Evolutionary conservation across 345 rosid species (phyloP).

Genomic region (Fremontodendron californicum): DNA sequence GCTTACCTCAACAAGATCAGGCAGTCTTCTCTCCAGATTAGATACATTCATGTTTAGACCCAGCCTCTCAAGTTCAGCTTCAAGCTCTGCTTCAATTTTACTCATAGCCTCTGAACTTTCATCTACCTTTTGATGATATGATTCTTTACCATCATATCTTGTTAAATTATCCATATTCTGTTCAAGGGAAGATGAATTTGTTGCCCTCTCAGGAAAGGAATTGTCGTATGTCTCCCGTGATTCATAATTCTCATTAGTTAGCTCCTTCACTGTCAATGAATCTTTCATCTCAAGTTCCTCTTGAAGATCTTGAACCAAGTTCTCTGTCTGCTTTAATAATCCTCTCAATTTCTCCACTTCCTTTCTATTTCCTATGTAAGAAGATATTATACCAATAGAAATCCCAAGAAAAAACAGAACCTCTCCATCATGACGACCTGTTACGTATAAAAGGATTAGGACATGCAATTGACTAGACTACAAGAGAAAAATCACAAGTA

Average conservation of each 20-base stretch:
- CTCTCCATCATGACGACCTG: conserved; percentile 48
- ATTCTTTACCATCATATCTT: conserved; percentile 24
- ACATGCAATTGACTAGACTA: not conserved
- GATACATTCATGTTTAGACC: conserved; percentile 57
- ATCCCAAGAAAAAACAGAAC: conserved; percentile 62
- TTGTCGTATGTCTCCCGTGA: conserved; percentile 28
- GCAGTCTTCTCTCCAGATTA: conserved; percentile 37
- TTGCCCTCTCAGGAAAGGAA: conserved; percentile 25
- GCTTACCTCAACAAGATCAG: conserved; percentile 57
- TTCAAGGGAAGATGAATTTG: conserved; percentile 14
- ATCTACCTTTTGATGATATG: conserved; percentile 32
- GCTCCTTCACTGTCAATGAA: conserved; percentile 53
- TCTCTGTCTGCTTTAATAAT: conserved; percentile 53
- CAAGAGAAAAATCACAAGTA: not conserved
- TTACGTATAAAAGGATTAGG: conserved; percentile 20
- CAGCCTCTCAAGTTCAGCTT: conserved; percentile 93
- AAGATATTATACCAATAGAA: conserved; percentile 61
- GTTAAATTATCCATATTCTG: conserved; percentile 19
- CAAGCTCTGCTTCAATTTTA: conserved; percentile 91
- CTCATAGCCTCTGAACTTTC: conserved; percentile 51
- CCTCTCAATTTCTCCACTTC: conserved; percentile 47
- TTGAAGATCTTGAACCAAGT: conserved; percentile 71
- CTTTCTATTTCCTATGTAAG: conserved; percentile 41
- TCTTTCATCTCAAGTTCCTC: conserved; percentile 76
- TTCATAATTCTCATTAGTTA: conserved; percentile 42